These are phyloP conservation scores for Colletotrichum tanaceti DNA, from an alignment of 2,329 filamentous ascomycete genomes.

Conservation along the genomic window DNA sequence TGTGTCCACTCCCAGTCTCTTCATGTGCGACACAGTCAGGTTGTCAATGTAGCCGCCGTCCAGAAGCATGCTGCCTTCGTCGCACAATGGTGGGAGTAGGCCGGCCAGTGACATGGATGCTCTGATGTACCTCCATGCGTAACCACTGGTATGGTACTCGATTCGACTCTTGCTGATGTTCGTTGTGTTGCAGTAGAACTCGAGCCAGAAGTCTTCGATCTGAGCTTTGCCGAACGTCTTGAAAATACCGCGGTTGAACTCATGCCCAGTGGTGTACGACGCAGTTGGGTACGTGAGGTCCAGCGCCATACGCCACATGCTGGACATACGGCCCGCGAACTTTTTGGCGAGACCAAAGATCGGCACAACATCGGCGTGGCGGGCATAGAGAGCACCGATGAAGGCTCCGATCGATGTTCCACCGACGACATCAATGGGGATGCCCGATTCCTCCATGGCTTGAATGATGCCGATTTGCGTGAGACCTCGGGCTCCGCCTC, in stretches of 20 bases:
- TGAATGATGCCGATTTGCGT: constrained; percentile 94
- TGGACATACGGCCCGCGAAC: constrained; percentile 98
- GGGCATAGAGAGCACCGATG: constrained; percentile 93
- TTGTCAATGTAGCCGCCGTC: constrained; percentile 99
- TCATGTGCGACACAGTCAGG: constrained; percentile 96
- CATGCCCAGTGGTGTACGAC: constrained; percentile 97
- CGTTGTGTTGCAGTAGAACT: constrained; percentile 99
- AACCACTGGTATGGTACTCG: constrained; percentile 95
- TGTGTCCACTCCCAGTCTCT: constrained; percentile 88
- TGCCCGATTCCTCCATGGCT: constrained; percentile 94
- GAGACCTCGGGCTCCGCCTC: constrained; percentile 91
- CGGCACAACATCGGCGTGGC: constrained; percentile 94
- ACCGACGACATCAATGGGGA: constrained; percentile 94
- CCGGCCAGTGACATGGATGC: constrained; percentile 98
- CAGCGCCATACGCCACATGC: constrained; percentile 97
- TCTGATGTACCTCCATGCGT: constrained; percentile 96
- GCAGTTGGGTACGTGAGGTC: constrained; percentile 96
- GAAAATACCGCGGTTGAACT: constrained; percentile 99
- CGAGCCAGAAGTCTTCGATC: constrained; percentile 99
- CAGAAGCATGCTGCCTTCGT: constrained; percentile 95
- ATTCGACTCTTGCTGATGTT: constrained; percentile 95
- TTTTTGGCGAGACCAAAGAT: constrained; percentile 98
- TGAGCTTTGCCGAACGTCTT: constrained; percentile 97
- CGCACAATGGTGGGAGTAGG: constrained; percentile 90
- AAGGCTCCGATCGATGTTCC: constrained; percentile 97